A percentile compares a stretch with the other conserved stretches of the same genome.
These are phyloP conservation scores for Penicillium steckii DNA, from an alignment of 495 filamentous ascomycete species.

Conservation along the genomic window DNA sequence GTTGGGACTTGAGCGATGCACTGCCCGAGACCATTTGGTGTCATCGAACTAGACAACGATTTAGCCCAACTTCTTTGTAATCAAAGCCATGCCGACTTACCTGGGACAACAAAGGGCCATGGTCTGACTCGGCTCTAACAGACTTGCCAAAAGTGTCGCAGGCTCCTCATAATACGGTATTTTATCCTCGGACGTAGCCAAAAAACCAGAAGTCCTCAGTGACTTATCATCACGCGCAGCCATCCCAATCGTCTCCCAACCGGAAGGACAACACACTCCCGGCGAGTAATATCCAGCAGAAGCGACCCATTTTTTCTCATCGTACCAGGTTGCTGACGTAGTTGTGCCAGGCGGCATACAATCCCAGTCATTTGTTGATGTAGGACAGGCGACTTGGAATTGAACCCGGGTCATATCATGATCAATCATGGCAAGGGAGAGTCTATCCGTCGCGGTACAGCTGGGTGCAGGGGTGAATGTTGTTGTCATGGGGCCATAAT, in stretches of 20 bases:
- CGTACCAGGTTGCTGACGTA: not conserved
- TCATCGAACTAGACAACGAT: not conserved
- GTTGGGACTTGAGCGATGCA: not conserved
- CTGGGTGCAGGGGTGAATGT: not conserved
- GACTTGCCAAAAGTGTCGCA: not conserved
- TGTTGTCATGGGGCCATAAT: not conserved
- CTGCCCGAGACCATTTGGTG: not conserved
- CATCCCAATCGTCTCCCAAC: not conserved
- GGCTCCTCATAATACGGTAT: not conserved
- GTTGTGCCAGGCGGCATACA: not conserved
- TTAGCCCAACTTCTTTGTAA: not conserved
- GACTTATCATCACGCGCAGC: constrained; percentile 1
- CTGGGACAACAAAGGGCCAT: constrained; percentile 8
- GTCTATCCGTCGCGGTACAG: not conserved
- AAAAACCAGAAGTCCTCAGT: not conserved
- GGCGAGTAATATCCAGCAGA: constrained; percentile 4
- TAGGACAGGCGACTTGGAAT: not conserved
- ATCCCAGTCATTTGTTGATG: not conserved
- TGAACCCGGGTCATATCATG: not conserved
- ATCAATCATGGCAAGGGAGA: not conserved
- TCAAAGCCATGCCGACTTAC: not conserved
- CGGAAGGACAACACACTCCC: constrained; percentile 6
- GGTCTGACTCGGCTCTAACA: constrained; percentile 3
- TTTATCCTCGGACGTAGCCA: not conserved
- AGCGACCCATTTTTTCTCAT: not conserved